Evolutionary conservation across 139 green algal genomes (phyloP).

Genomic region (Tetradesmus obliquus): DNA sequence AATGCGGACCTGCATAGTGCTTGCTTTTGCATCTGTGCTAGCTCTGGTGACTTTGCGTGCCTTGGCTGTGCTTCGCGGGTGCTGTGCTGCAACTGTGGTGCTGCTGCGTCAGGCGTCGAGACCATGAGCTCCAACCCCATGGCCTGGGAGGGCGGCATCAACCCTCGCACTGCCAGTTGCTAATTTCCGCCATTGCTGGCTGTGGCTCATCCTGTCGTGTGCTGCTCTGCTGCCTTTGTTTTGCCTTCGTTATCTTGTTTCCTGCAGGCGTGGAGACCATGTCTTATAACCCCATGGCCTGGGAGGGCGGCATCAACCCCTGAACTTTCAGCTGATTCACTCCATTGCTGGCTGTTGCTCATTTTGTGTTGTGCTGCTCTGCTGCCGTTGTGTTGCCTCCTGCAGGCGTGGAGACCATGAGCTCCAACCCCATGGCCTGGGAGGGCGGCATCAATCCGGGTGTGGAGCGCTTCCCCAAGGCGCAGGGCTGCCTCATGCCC

Average conservation of each 20-base stretch:
- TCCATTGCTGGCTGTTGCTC: too few species aligned
- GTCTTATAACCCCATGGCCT: conserved; percentile 96
- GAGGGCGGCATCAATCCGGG: conserved; percentile 88
- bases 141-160: not conserved
- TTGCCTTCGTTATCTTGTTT: not conserved
- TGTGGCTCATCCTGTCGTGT: too few species aligned
- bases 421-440: conserved; percentile 96
- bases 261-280: conserved; percentile 92
- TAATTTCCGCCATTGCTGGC: too few species aligned
- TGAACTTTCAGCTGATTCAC: too few species aligned
- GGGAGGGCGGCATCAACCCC: conserved; percentile 94
- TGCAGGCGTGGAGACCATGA: conserved; percentile 95
- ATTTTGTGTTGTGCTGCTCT: too few species aligned
- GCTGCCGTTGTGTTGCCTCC: too few species aligned
- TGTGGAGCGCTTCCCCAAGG: conserved; percentile 72
- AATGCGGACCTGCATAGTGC: not conserved
- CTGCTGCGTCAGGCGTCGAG: not conserved
- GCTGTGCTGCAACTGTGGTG: too few species aligned
- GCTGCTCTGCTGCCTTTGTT: not conserved
- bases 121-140: not conserved
- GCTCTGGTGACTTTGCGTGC: not conserved
- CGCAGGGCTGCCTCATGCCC: conserved; percentile 94
- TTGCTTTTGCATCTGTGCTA: not conserved
- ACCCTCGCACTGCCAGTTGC: not conserved
- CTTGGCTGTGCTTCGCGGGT: too few species aligned